Evolutionary conservation across 148 eudicot species (phyloP).

Genomic region (Dianthus caryophyllus): DNA sequence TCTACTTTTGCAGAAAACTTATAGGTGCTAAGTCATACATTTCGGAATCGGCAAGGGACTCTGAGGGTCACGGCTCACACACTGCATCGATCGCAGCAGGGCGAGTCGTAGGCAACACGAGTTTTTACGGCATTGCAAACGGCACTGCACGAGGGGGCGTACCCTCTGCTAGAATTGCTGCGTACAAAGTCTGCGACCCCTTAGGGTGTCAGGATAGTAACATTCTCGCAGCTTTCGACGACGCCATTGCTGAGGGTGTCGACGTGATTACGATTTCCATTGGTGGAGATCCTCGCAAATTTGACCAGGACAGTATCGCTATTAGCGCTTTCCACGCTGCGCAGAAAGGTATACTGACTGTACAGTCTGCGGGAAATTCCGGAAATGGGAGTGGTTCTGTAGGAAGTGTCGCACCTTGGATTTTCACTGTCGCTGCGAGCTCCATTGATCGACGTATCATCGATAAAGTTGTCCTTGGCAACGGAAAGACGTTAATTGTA

Average conservation of each 20-base stretch:
- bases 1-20: constrained; percentile 36
- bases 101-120: constrained; percentile 18
- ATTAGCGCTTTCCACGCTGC: constrained; percentile 39
- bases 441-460: constrained; percentile 22
- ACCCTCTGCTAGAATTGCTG: constrained; percentile 50
- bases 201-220: constrained; percentile 5
- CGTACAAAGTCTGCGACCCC: constrained; percentile 36
- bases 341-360: constrained; percentile 37
- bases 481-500: constrained; percentile 26
- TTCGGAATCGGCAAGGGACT: constrained; percentile 33
- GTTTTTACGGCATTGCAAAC: constrained; percentile 33
- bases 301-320: constrained; percentile 23
- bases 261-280: constrained; percentile 48
- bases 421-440: constrained; percentile 38
- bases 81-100: constrained; percentile 64
- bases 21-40: constrained; percentile 45
- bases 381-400: not conserved
- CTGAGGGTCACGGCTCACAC: constrained; percentile 49
- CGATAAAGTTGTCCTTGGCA: constrained; percentile 27
- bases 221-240: constrained; percentile 46
- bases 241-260: constrained; percentile 64
- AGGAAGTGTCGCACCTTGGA: constrained; percentile 48
- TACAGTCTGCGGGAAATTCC: constrained; percentile 31
- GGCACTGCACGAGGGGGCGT: constrained; percentile 53
- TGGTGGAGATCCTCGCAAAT: not conserved